phyloP scores from a whole-genome alignment of 2,329 filamentous ascomycete species.

The Diaporthe nobilis region DNA sequence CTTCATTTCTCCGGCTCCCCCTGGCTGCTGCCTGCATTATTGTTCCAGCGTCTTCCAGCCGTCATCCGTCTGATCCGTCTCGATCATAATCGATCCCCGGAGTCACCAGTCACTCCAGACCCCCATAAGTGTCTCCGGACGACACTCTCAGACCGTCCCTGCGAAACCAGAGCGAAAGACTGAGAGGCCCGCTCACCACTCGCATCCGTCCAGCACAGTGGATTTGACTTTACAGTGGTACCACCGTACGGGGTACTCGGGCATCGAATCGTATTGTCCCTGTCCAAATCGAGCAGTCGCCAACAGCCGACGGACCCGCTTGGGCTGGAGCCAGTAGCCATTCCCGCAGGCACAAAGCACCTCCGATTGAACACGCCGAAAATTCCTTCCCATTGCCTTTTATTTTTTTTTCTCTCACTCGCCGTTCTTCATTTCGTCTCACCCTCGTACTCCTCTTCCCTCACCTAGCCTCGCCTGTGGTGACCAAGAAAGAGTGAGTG shows the following conservation, averaged over 20 bases:
- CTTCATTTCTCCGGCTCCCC: constrained; percentile 30
- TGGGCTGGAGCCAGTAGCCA: constrained; percentile 27
- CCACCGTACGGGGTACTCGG: constrained; percentile 32
- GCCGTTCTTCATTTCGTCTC: constrained; percentile 23
- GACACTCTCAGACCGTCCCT: constrained; percentile 28
- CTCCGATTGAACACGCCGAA: constrained; percentile 14
- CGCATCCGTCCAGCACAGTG: constrained; percentile 23
- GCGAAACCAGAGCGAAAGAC: constrained; percentile 15
- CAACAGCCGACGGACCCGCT: constrained; percentile 32
- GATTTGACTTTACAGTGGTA: constrained; percentile 31
- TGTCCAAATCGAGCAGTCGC: constrained; percentile 24
- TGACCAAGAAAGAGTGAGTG: constrained; percentile 23
- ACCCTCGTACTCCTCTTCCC: not conserved
- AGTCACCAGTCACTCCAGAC: constrained; percentile 13
- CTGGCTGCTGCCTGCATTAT: not conserved
- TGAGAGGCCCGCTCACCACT: constrained; percentile 11
- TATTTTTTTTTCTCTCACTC: not conserved
- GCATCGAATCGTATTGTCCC: constrained; percentile 31
- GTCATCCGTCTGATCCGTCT: constrained; percentile 18
- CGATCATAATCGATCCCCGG: constrained; percentile 6
- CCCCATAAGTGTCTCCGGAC: constrained; percentile 17
- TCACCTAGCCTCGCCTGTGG: not conserved
- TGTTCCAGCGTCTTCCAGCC: not conserved
- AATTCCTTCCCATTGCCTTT: constrained; percentile 16
- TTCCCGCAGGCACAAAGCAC: constrained; percentile 29